Evolutionary conservation across 164 flowering plant genomes (phyloP).

Genomic region (Dillenia turbinata): DNA sequence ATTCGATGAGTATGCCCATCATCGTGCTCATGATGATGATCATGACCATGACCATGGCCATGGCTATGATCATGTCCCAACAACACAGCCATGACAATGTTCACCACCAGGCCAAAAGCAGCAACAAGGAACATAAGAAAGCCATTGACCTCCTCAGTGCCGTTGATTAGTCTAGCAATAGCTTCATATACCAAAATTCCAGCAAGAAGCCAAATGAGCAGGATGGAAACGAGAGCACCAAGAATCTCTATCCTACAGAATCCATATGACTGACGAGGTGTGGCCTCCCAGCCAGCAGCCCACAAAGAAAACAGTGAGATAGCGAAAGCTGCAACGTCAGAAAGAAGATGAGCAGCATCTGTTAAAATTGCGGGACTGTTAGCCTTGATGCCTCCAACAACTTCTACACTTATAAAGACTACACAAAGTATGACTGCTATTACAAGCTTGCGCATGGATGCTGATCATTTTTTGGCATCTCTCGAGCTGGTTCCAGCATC

Average conservation of each 20-base stretch:
- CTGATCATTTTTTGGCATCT: constrained; percentile 31
- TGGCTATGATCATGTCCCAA: constrained; percentile 43
- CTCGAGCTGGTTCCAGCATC: constrained; percentile 20
- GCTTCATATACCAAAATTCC: constrained; percentile 49
- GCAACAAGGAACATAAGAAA: constrained; percentile 43
- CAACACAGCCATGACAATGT: constrained; percentile 38
- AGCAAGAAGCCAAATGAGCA: constrained; percentile 42
- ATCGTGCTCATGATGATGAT: constrained; percentile 21
- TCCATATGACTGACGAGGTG: constrained; percentile 45
- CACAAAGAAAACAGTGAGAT: constrained; percentile 46
- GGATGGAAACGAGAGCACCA: constrained; percentile 49
- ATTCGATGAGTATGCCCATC: constrained; percentile 19
- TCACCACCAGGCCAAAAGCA: constrained; percentile 42
- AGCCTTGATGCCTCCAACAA: constrained; percentile 43
- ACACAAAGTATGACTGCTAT: constrained; percentile 28
- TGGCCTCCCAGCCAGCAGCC: constrained; percentile 54
- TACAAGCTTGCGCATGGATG: constrained; percentile 34
- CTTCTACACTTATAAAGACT: constrained; percentile 43
- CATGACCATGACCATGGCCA: constrained; percentile 18
- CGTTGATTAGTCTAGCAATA: constrained; percentile 27
- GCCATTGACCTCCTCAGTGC: constrained; percentile 31
- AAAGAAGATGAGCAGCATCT: constrained; percentile 48
- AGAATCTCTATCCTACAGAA: constrained; percentile 44
- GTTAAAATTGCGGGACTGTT: constrained; percentile 50
- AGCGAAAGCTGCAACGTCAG: constrained; percentile 49